phyloP scores from a whole-genome alignment of 768 basidiomycete species.

The Macrolepiota dolichaula region DNA sequence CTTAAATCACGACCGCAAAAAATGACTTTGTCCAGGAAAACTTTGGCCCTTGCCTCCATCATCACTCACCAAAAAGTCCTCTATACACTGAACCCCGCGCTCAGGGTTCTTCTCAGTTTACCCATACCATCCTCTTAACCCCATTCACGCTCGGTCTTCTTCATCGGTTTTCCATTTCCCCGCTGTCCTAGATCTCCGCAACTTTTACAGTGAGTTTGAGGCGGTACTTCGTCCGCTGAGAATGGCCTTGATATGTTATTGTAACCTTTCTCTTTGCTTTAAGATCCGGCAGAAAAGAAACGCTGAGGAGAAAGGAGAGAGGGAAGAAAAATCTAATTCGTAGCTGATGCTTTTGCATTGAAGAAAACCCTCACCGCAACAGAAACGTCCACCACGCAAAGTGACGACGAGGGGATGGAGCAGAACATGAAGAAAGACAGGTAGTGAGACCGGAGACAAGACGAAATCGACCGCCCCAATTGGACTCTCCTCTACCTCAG shows the following conservation, averaged over 20 bases:
- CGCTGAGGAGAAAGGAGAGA: constrained; percentile 40
- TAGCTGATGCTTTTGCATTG: constrained; percentile 60
- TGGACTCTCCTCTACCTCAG: constrained; percentile 69
- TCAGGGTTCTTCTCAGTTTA: not conserved
- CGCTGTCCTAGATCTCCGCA: constrained; percentile 11
- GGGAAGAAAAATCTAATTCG: constrained; percentile 61
- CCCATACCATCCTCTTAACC: constrained; percentile 18
- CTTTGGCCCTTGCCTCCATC: no score
- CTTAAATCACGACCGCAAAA: no score
- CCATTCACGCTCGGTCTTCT: constrained; percentile 2
- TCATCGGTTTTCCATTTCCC: constrained; percentile 14
- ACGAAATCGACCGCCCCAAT: constrained; percentile 57
- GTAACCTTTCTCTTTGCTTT: constrained; percentile 81
- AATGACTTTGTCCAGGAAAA: no score
- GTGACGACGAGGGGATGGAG: constrained; percentile 16
- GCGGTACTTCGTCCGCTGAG: constrained; percentile 75
- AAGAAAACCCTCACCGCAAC: constrained; percentile 29
- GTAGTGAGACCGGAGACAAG: constrained; percentile 33
- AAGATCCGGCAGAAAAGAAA: constrained; percentile 23
- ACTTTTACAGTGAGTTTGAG: constrained; percentile 52
- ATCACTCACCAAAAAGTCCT: no score
- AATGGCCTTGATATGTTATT: constrained; percentile 81
- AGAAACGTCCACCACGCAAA: constrained; percentile 55
- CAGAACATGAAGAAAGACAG: constrained; percentile 15
- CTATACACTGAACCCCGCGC: no score